Conservation (phyloP, 305 asterid species). For the Rubia occidens region DNA sequence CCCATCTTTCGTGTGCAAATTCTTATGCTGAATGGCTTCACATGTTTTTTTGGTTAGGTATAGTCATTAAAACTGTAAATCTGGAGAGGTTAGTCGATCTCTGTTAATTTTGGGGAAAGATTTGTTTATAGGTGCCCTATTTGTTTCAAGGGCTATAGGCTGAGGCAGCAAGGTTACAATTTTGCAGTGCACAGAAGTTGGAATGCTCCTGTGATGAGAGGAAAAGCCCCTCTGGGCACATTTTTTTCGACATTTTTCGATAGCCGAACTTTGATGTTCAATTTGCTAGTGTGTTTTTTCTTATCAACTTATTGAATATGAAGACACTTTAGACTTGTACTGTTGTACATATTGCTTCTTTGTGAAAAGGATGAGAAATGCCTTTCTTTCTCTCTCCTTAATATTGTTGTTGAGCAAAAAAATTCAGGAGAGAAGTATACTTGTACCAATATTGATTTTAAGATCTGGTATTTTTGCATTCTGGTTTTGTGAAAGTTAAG, state of each 20-base stretch:
- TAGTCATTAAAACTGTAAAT: conserved; percentile 14
- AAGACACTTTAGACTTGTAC: neutral
- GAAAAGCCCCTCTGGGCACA: neutral
- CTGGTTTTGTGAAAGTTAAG: neutral
- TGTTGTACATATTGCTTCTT: neutral
- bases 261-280: neutral
- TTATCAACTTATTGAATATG: neutral
- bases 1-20: neutral
- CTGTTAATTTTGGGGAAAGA: conserved; percentile 9
- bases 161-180: neutral
- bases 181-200: neutral
- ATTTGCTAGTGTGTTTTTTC: neutral
- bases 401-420: neutral
- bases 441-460: too few relatives aligned
- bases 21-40: conserved; percentile 9
- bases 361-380: neutral
- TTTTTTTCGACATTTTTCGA: neutral
- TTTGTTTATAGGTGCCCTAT: neutral
- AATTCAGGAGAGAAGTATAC: too few relatives aligned
- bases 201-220: neutral
- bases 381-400: neutral
- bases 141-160: neutral
- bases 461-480: neutral
- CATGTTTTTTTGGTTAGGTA: neutral
- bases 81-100: conserved; percentile 7